Percentiles rank a stretch among this genome's conserved stretches.
Evolutionary conservation across 2,329 filamentous ascomycete species (phyloP).

Genomic region (Aureobasidium zeae): DNA sequence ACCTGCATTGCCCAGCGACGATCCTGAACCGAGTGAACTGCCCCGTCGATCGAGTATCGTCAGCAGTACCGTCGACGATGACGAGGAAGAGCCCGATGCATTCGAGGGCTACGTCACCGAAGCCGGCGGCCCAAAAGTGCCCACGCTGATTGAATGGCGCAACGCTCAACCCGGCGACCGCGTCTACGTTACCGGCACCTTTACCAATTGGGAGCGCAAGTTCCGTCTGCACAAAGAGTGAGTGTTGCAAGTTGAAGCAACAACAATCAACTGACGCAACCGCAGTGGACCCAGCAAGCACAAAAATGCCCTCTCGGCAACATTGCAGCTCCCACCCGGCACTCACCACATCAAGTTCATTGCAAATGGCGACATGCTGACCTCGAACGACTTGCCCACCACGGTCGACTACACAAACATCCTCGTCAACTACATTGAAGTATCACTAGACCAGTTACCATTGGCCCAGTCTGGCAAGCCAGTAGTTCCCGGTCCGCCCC

Average conservation of each 20-base stretch:
- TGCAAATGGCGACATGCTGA: conserved; percentile 80
- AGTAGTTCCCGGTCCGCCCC: conserved; percentile 15
- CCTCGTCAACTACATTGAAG: conserved; percentile 95
- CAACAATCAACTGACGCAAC: conserved; percentile 6
- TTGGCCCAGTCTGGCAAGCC: conserved; percentile 20
- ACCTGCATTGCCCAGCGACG: conserved; percentile 45
- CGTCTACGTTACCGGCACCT: conserved; percentile 93
- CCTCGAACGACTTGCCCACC: conserved; percentile 48
- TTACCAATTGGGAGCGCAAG: conserved; percentile 95
- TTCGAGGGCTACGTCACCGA: conserved; percentile 67
- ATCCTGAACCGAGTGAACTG: conserved; percentile 40
- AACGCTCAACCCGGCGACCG: conserved; percentile 61
- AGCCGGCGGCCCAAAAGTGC: conserved; percentile 53
- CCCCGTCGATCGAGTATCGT: conserved; percentile 45
- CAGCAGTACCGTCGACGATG: conserved; percentile 60
- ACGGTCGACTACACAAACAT: conserved; percentile 98
- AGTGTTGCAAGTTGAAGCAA: conserved; percentile 34
- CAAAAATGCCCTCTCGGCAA: conserved; percentile 58
- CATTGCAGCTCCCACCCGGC: conserved; percentile 76
- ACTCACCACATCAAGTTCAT: conserved; percentile 97
- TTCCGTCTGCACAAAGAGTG: conserved; percentile 79
- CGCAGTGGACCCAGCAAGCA: conserved; percentile 29
- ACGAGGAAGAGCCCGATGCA: conserved; percentile 52
- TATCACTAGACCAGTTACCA: conserved; percentile 63
- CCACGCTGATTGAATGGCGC: conserved; percentile 78